These are phyloP conservation scores for Dipodascus geniculatus DNA, from an alignment of 805 yeast species.

Conservation along the genomic window DNA sequence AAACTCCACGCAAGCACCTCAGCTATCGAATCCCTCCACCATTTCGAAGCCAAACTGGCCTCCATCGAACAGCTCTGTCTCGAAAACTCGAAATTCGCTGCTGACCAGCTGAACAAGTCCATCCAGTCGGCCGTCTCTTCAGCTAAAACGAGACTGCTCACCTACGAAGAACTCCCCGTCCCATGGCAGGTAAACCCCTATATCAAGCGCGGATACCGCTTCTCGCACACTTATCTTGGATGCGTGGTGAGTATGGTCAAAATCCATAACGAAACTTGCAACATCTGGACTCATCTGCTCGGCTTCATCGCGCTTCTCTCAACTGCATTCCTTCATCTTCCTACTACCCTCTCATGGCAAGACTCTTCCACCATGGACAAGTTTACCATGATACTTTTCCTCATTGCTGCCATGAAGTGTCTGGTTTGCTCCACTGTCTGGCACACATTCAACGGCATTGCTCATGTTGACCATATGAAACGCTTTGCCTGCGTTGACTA, in stretches of 20 bases:
- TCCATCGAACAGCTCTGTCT: constrained; percentile 23
- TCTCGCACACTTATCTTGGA: constrained; percentile 48
- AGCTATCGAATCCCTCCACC: constrained; percentile 20
- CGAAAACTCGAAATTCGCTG: constrained; percentile 7
- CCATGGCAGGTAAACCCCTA: constrained; percentile 90
- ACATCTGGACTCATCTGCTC: constrained; percentile 83
- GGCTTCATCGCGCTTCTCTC: constrained; percentile 54
- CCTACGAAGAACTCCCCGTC: constrained; percentile 79
- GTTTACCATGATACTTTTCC: constrained; percentile 47
- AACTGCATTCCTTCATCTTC: constrained; percentile 49
- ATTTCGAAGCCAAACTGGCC: constrained; percentile 24
- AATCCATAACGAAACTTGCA: constrained; percentile 78
- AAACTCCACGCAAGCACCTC: constrained; percentile 13
- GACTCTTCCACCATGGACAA: constrained; percentile 29
- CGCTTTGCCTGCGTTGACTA: constrained; percentile 90
- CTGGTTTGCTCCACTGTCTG: constrained; percentile 68
- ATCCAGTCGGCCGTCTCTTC: constrained; percentile 16
- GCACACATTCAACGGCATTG: constrained; percentile 85
- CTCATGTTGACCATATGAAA: constrained; percentile 47
- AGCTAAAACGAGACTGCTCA: constrained; percentile 38
- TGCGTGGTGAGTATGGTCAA: constrained; percentile 50
- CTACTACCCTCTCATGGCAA: constrained; percentile 36
- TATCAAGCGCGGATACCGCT: constrained; percentile 76
- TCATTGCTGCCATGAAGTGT: constrained; percentile 67
- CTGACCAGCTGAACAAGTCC: constrained; percentile 8